Evolutionary conservation across 2,329 filamentous ascomycete genomes (phyloP).

Genomic region (Orbilia ellipsospora): DNA sequence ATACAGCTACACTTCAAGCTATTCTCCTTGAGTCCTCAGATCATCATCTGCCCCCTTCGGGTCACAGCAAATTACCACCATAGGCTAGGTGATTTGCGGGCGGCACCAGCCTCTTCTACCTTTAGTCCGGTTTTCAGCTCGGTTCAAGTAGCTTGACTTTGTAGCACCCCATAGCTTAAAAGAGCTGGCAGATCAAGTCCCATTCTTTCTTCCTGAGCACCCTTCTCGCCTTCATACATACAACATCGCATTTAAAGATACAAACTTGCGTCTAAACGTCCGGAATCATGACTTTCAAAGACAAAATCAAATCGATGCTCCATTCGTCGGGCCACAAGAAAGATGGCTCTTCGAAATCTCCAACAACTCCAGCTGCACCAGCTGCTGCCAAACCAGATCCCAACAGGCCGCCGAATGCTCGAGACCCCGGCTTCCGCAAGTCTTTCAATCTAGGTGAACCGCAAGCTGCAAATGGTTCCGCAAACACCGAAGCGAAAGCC

Average conservation of each 20-base stretch:
- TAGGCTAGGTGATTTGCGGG: slow-evolving; percentile 9
- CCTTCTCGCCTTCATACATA: not conserved
- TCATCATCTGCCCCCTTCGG: not conserved
- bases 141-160: slow-evolving; percentile 8
- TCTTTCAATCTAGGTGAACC: slow-evolving; percentile 50
- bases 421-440: slow-evolving; percentile 51
- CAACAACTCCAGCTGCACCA: slow-evolving; percentile 19
- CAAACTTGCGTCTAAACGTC: too few species aligned
- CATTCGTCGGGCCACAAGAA: slow-evolving; percentile 39
- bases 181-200: slow-evolving; percentile 11
- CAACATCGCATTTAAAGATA: not conserved
- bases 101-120: slow-evolving; percentile 8
- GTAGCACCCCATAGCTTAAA: slow-evolving; percentile 21
- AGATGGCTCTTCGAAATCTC: slow-evolving; percentile 12
- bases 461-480: slow-evolving; percentile 17
- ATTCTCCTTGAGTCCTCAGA: not conserved
- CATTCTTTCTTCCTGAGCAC: not conserved
- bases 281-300: slow-evolving; percentile 44
- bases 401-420: slow-evolving; percentile 50
- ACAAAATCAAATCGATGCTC: slow-evolving; percentile 44
- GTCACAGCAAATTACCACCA: not conserved
- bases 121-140: slow-evolving; percentile 27
- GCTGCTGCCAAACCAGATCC: slow-evolving; percentile 34
- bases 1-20: not conserved
- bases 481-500: slow-evolving; percentile 19